phyloP scores from a whole-genome alignment of 192 early-diverging fungal genomes.

The Entophlyctis helioformis region DNA sequence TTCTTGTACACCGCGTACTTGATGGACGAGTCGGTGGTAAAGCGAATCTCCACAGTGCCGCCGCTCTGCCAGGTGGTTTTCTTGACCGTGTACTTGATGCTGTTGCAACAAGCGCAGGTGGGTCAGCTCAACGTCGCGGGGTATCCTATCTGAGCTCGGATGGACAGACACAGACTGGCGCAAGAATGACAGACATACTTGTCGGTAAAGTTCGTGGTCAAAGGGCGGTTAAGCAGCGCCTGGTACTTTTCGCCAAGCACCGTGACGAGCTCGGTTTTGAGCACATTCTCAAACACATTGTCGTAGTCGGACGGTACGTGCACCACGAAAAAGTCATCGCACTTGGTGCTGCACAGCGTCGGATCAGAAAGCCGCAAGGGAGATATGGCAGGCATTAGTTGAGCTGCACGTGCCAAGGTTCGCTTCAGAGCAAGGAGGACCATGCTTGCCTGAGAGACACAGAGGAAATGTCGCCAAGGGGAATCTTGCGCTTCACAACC shows the following conservation, averaged over 20 bases:
- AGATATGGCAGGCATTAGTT: too few relatives aligned
- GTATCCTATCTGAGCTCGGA: too few relatives aligned
- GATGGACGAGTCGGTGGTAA: constrained; percentile 19
- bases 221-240: constrained; percentile 5
- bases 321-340: constrained; percentile 43
- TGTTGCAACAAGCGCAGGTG: constrained; percentile 4
- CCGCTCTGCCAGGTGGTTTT: constrained; percentile 45
- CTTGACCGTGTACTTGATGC: constrained; percentile 43
- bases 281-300: constrained; percentile 39
- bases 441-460: constrained; percentile 34
- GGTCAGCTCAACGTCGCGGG: too few relatives aligned
- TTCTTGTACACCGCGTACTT: constrained; percentile 21
- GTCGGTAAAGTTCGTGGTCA: constrained; percentile 30
- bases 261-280: constrained; percentile 50
- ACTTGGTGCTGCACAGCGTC: constrained; percentile 27
- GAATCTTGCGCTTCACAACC: constrained; percentile 39
- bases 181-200: constrained; percentile 10
- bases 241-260: constrained; percentile 40
- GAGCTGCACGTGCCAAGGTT: too few relatives aligned
- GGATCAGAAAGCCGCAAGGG: too few relatives aligned
- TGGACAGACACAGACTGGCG: too few relatives aligned
- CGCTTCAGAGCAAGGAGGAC: neutral
- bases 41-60: constrained; percentile 27
- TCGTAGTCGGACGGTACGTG: constrained; percentile 41
- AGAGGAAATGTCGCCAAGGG: constrained; percentile 23